Evolutionary conservation across 305 asterid genomes (phyloP).

Genomic region (Rubia peregrina): DNA sequence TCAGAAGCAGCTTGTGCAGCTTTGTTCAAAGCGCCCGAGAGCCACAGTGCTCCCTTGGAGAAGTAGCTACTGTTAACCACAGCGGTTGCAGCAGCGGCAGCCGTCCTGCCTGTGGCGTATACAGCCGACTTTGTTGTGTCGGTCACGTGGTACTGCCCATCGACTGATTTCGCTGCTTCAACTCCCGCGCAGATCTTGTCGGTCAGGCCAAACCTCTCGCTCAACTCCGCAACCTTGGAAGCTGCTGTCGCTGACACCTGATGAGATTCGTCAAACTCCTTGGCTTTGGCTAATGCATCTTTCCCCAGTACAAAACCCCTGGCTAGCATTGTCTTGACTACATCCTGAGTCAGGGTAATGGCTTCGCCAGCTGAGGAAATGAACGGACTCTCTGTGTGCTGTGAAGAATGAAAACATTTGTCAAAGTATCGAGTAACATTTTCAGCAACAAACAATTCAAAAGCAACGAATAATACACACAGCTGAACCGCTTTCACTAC

Average conservation of each 20-base stretch:
- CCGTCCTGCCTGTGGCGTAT: constrained; percentile 71
- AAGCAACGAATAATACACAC: constrained; percentile 30
- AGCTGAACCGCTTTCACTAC: constrained; percentile 43
- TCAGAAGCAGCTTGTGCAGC: constrained; percentile 85
- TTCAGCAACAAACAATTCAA: not conserved
- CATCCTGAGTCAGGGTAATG: constrained; percentile 71
- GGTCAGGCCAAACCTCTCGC: constrained; percentile 68
- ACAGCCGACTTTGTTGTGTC: constrained; percentile 66
- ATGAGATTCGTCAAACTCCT: constrained; percentile 80
- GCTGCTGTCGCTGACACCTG: constrained; percentile 81
- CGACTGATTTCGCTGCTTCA: constrained; percentile 55
- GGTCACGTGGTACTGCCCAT: constrained; percentile 52
- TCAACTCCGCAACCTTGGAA: constrained; percentile 75
- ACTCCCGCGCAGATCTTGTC: constrained; percentile 71
- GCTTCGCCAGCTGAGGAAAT: constrained; percentile 86
- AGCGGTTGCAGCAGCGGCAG: constrained; percentile 65
- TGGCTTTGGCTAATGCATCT: constrained; percentile 78
- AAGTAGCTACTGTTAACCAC: constrained; percentile 71
- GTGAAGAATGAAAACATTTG: constrained; percentile 16
- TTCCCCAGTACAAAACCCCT: constrained; percentile 76
- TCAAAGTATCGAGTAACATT: not conserved
- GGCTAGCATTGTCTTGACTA: constrained; percentile 67
- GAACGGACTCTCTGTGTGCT: constrained; percentile 30
- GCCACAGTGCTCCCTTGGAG: constrained; percentile 76
- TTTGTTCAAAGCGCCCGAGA: constrained; percentile 63